Percentiles rank a stretch among this genome's conserved stretches.
phyloP scores from a whole-genome alignment of 176 grass and related monocot species.

The Carex cristatella region DNA sequence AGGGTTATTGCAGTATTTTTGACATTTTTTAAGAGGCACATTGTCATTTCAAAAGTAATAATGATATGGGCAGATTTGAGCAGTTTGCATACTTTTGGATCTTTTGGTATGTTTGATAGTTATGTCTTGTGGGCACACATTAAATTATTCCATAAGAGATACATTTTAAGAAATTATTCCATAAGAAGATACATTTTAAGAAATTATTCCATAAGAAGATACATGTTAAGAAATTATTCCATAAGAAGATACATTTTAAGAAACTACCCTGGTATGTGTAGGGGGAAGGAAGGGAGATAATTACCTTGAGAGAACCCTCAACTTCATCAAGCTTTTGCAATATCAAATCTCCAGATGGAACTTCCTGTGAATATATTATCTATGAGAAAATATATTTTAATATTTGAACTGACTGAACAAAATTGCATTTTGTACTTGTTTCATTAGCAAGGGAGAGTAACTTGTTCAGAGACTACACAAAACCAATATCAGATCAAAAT shows the following conservation, averaged over 20 bases:
- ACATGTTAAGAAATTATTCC: too few relatives aligned
- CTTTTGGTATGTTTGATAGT: background rate
- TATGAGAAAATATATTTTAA: background rate
- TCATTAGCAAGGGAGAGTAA: background rate
- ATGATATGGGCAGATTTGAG: background rate
- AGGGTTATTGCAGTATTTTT: background rate
- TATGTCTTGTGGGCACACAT: background rate
- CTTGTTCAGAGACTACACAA: background rate
- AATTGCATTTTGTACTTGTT: background rate
- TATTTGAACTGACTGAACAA: background rate
- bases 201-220: background rate
- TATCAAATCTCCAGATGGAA: constrained; percentile 39
- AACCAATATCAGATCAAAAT: background rate
- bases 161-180: background rate
- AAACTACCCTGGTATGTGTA: background rate
- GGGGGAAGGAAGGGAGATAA: too few relatives aligned
- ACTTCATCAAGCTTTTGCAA: constrained; percentile 57
- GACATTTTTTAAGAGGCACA: background rate
- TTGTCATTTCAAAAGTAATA: background rate
- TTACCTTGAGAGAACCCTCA: constrained; percentile 50
- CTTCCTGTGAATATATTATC: constrained; percentile 30
- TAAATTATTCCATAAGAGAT: background rate
- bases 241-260: background rate
- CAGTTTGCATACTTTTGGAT: background rate
- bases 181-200: background rate